A percentile compares a stretch with the other conserved stretches of the same genome.
phyloP scores from a whole-genome alignment of 2,329 filamentous ascomycete species.

The Botryotinia calthae region DNA sequence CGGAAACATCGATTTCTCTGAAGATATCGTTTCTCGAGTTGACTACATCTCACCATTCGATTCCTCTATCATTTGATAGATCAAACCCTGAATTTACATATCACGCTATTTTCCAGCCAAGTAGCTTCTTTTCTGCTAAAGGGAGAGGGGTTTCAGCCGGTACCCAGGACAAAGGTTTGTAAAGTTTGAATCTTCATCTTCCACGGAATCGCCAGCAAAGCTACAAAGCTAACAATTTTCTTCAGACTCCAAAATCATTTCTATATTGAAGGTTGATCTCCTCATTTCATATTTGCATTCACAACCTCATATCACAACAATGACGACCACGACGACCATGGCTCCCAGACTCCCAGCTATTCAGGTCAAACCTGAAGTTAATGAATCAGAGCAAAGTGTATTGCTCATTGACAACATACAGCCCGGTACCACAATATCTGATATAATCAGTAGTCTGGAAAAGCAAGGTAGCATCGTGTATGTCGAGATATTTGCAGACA shows the following conservation, averaged over 20 bases:
- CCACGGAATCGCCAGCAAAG: neutral
- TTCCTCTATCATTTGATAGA: neutral
- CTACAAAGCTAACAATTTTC: neutral
- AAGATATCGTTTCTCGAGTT: neutral
- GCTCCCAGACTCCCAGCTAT: neutral
- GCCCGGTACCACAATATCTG: neutral
- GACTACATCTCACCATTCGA: neutral
- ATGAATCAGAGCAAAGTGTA: neutral
- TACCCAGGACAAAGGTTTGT: neutral
- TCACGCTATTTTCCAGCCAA: neutral
- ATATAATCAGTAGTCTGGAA: conserved; percentile 7
- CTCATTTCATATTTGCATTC: neutral
- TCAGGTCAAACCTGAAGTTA: neutral
- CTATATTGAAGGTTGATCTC: neutral
- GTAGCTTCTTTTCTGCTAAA: neutral
- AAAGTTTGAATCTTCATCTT: neutral
- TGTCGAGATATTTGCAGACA: conserved; percentile 54
- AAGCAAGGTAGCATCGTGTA: conserved; percentile 42
- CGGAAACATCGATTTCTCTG: neutral
- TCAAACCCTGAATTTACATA: too few relatives aligned
- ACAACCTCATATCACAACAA: neutral
- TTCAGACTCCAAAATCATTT: neutral
- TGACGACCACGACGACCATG: neutral
- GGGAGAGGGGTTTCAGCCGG: neutral
- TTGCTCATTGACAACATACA: neutral